Conservation (phyloP, 257 asterid genomes). For the Agastache rugosa region DNA sequence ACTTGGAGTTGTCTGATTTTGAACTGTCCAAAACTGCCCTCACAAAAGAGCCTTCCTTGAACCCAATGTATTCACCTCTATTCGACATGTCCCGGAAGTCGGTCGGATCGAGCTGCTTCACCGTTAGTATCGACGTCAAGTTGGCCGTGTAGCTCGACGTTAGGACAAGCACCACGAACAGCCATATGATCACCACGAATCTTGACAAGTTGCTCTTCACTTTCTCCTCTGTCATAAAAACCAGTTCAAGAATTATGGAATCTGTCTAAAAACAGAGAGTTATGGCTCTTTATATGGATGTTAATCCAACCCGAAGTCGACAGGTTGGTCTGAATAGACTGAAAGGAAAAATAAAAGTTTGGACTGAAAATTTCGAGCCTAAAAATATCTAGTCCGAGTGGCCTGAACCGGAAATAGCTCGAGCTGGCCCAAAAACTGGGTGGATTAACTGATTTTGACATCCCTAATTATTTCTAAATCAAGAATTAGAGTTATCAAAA, state of each 20-base stretch:
- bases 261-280: background rate
- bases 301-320: too few species aligned
- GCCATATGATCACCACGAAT: constrained; percentile 61
- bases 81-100: constrained; percentile 38
- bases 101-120: constrained; percentile 52
- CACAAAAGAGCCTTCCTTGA: constrained; percentile 49
- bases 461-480: too few species aligned
- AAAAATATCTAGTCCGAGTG: too few species aligned
- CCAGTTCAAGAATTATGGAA: background rate
- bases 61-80: constrained; percentile 51
- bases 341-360: too few species aligned
- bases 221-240: constrained; percentile 54
- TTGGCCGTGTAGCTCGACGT: constrained; percentile 66
- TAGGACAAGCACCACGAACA: constrained; percentile 58
- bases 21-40: constrained; percentile 34
- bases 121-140: constrained; percentile 65
- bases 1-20: constrained; percentile 35
- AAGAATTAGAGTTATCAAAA: too few species aligned
- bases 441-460: too few species aligned
- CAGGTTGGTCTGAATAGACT: too few species aligned
- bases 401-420: too few species aligned
- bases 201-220: constrained; percentile 57
- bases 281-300: background rate
- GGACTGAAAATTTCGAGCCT: too few species aligned
- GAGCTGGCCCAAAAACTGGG: too few species aligned